phyloP scores from a whole-genome alignment of 306 rosid genomes.

The Lupinus albus region DNA sequence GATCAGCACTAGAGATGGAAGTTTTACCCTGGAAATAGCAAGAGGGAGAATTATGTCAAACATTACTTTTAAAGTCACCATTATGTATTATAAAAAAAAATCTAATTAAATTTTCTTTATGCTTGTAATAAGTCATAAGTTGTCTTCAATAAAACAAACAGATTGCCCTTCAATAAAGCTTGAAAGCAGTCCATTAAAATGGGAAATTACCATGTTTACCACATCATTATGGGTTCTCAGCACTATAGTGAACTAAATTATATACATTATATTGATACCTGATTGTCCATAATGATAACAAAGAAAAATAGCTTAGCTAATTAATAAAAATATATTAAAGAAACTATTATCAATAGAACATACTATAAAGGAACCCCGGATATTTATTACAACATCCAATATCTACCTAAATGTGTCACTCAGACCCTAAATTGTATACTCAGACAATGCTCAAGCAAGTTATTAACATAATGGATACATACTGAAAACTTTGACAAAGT shows the following conservation, averaged over 20 bases:
- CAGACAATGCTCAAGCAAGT: constrained; percentile 10
- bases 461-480: constrained; percentile 37
- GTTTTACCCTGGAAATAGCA: constrained; percentile 63
- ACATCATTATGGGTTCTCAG: constrained; percentile 1
- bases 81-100: too few relatives aligned
- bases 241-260: background rate
- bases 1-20: constrained; percentile 88
- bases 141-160: background rate
- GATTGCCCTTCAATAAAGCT: background rate
- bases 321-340: constrained; percentile 5
- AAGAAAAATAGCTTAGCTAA: background rate
- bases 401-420: constrained; percentile 1
- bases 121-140: background rate
- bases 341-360: background rate
- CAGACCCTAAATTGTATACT: too few relatives aligned
- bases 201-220: background rate
- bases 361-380: too few relatives aligned
- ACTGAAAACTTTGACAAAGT: constrained; percentile 87
- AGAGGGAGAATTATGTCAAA: constrained; percentile 15
- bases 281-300: background rate
- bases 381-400: background rate
- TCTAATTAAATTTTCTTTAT: background rate
- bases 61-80: constrained; percentile 6
- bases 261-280: background rate
- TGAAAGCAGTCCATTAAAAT: constrained; percentile 1